Evolutionary conservation across 805 yeast species (phyloP).

Genomic region (Candida oleophila): DNA sequence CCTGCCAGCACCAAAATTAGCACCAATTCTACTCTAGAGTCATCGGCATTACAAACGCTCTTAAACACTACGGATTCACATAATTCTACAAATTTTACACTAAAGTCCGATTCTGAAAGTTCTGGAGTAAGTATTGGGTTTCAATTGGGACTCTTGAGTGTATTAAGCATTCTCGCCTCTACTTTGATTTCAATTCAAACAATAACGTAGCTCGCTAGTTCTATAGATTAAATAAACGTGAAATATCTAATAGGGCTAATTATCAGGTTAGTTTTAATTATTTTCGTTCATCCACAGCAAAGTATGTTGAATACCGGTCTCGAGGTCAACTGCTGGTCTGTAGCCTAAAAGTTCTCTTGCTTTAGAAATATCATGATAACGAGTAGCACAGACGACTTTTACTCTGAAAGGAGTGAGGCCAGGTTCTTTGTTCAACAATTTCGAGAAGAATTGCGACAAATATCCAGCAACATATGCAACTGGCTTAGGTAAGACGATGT

Average conservation of each 20-base stretch:
- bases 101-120: neutral
- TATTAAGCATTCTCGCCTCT: neutral
- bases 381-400: constrained; percentile 83
- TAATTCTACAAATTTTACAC: neutral
- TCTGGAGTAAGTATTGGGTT: neutral
- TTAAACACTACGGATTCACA: neutral
- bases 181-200: neutral
- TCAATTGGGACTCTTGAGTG: neutral
- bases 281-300: constrained; percentile 86
- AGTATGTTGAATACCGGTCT: constrained; percentile 77
- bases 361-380: constrained; percentile 89
- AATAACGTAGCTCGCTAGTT: neutral
- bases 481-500: constrained; percentile 67
- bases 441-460: constrained; percentile 71
- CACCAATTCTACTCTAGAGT: neutral
- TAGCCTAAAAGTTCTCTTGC: constrained; percentile 81
- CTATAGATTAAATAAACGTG: neutral
- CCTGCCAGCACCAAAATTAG: no score
- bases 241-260: neutral
- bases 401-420: constrained; percentile 97
- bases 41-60: neutral
- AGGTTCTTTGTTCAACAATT: constrained; percentile 75
- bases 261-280: neutral
- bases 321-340: constrained; percentile 72
- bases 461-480: constrained; percentile 84